Conservation (phyloP, 1,139 yeast species). For the Suhomyces wounanorum region DNA sequence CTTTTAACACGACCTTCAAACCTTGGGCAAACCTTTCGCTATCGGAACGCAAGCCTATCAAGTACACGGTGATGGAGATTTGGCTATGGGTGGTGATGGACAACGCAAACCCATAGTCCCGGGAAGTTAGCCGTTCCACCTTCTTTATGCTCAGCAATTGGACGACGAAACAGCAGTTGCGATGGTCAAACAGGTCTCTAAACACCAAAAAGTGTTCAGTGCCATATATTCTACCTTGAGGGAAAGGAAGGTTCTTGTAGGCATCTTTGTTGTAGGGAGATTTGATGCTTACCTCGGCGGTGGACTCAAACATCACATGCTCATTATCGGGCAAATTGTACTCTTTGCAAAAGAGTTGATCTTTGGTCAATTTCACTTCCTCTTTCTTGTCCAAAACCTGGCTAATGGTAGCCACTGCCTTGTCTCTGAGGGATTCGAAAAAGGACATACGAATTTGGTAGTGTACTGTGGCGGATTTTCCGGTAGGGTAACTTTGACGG, state of each 20-base stretch:
- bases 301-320: slow-evolving; percentile 61
- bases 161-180: slow-evolving; percentile 66
- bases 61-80: slow-evolving; percentile 62
- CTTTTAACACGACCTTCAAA: slow-evolving; percentile 62
- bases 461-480: background rate
- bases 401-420: slow-evolving; percentile 36
- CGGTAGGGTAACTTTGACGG: background rate
- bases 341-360: slow-evolving; percentile 67
- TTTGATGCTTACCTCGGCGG: slow-evolving; percentile 65
- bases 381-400: slow-evolving; percentile 45
- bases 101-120: slow-evolving; percentile 77
- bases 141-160: slow-evolving; percentile 80
- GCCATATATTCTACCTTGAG: slow-evolving; percentile 64
- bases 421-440: slow-evolving; percentile 24
- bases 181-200: slow-evolving; percentile 66
- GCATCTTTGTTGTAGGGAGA: slow-evolving; percentile 34
- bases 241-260: slow-evolving; percentile 30
- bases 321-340: slow-evolving; percentile 75
- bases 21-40: slow-evolving; percentile 79
- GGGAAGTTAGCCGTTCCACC: slow-evolving; percentile 81
- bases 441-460: slow-evolving; percentile 23
- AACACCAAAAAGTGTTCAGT: slow-evolving; percentile 79
- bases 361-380: slow-evolving; percentile 49
- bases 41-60: slow-evolving; percentile 76
- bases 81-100: slow-evolving; percentile 71